Evolutionary conservation across 805 yeast genomes (phyloP).

Genomic region (Metschnikowia vanudenii): DNA sequence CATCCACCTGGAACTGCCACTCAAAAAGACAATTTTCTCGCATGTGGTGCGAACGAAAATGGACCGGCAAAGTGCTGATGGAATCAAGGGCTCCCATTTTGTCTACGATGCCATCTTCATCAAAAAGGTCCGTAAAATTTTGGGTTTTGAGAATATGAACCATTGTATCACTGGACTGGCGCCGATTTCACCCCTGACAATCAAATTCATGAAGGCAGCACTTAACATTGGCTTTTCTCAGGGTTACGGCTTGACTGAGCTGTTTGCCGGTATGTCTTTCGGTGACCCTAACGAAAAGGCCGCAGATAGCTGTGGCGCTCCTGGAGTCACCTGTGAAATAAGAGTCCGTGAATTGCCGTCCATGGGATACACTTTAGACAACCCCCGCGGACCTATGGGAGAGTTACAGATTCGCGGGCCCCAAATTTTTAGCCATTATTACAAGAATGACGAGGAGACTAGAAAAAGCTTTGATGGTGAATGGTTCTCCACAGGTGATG

Average conservation of each 20-base stretch:
- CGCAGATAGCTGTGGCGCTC: slow-evolving; percentile 62
- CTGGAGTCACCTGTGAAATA: slow-evolving; percentile 53
- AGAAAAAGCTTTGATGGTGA: slow-evolving; percentile 45
- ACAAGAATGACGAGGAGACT: slow-evolving; percentile 56
- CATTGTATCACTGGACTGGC: slow-evolving; percentile 54
- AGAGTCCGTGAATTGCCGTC: slow-evolving; percentile 61
- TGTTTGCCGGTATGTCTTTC: slow-evolving; percentile 54
- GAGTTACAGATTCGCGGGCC: slow-evolving; percentile 67
- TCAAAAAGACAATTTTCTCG: slow-evolving; percentile 20
- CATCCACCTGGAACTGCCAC: slow-evolving; percentile 19
- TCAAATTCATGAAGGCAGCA: slow-evolving; percentile 59
- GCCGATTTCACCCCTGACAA: slow-evolving; percentile 63
- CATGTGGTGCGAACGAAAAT: slow-evolving; percentile 21
- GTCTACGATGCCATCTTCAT: slow-evolving; percentile 18
- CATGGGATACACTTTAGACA: slow-evolving; percentile 43
- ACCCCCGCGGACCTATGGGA: slow-evolving; percentile 44
- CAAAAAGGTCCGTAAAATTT: slow-evolving; percentile 22
- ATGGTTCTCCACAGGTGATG: slow-evolving; percentile 63
- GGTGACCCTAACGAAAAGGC: slow-evolving; percentile 41
- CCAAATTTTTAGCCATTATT: slow-evolving; percentile 56
- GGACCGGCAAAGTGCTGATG: slow-evolving; percentile 19
- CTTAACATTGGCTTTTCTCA: slow-evolving; percentile 57
- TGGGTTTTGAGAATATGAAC: slow-evolving; percentile 35
- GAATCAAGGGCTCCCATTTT: slow-evolving; percentile 22
- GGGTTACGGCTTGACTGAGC: slow-evolving; percentile 76